These are phyloP conservation scores for Inga leiocalycina DNA, from an alignment of 306 rosid species.

Conservation along the genomic window DNA sequence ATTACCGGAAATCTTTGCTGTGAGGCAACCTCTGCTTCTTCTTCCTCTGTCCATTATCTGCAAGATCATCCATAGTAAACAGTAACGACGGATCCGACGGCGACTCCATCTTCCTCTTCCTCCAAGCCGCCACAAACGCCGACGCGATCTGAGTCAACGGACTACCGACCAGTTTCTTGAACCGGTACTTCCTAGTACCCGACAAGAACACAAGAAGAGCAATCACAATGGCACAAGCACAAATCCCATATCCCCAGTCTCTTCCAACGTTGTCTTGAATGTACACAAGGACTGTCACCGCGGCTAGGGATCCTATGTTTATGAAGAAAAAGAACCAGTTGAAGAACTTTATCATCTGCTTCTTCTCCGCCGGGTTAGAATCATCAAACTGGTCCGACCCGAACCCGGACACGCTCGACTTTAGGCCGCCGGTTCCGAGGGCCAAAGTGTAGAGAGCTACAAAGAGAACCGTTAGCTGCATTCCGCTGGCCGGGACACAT, in stretches of 20 bases:
- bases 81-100: slow-evolving; percentile 60
- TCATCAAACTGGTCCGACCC: slow-evolving; percentile 93
- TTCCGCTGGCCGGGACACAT: slow-evolving; percentile 57
- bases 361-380: slow-evolving; percentile 48
- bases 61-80: slow-evolving; percentile 53
- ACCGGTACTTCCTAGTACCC: slow-evolving; percentile 74
- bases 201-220: slow-evolving; percentile 57
- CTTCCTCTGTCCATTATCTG: slow-evolving; percentile 36
- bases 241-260: slow-evolving; percentile 85
- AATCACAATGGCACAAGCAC: slow-evolving; percentile 56
- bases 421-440: slow-evolving; percentile 83
- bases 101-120: slow-evolving; percentile 56
- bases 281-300: slow-evolving; percentile 82
- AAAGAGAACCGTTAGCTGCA: slow-evolving; percentile 58
- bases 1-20: slow-evolving; percentile 66
- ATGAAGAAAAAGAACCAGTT: slow-evolving; percentile 95
- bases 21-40: slow-evolving; percentile 70
- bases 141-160: slow-evolving; percentile 79
- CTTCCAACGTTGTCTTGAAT: slow-evolving; percentile 78
- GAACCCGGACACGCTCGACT: slow-evolving; percentile 81
- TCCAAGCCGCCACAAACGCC: slow-evolving; percentile 71
- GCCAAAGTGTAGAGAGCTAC: slow-evolving; percentile 70
- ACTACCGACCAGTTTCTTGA: slow-evolving; percentile 79
- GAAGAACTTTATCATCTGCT: slow-evolving; percentile 66
- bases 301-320: slow-evolving; percentile 76